Evolutionary conservation across 1,284 basidiomycete species (phyloP).

Genomic region (Naganishia sp.): DNA sequence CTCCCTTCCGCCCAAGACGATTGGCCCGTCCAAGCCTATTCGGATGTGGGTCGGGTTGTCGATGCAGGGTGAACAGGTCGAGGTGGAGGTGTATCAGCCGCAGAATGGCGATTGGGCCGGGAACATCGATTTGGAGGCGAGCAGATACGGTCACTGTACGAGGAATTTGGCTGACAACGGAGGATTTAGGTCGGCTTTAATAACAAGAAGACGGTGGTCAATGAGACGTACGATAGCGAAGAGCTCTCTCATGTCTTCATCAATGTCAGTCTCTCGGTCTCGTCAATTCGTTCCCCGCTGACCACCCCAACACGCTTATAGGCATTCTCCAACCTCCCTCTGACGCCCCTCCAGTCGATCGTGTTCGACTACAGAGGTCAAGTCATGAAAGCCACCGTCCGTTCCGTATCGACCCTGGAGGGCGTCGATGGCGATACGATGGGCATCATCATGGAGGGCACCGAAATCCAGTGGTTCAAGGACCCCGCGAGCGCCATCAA

Average conservation of each 20-base stretch:
- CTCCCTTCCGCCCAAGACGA: conserved; percentile 62
- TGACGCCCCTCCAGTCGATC: conserved; percentile 67
- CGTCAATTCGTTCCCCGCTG: too few species aligned
- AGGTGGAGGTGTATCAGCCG: conserved; percentile 66
- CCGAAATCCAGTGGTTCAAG: conserved; percentile 86
- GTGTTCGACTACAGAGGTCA: conserved; percentile 91
- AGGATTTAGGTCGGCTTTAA: conserved; percentile 64
- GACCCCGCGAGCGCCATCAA: conserved; percentile 78
- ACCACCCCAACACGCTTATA: conserved; percentile 52
- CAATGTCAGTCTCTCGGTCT: conserved; percentile 50
- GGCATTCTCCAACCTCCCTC: conserved; percentile 65
- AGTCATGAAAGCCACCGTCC: conserved; percentile 74
- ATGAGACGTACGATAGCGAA: conserved; percentile 76
- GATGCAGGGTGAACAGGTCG: conserved; percentile 70
- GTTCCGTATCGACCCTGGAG: conserved; percentile 62
- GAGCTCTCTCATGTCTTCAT: conserved; percentile 78
- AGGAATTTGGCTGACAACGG: conserved; percentile 9
- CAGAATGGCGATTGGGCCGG: conserved; percentile 70
- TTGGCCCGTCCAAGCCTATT: conserved; percentile 59
- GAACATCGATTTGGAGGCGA: conserved; percentile 70
- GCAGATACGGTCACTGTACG: conserved; percentile 29
- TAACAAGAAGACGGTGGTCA: conserved; percentile 64
- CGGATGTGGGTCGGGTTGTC: conserved; percentile 86
- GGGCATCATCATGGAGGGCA: conserved; percentile 86
- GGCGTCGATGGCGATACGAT: conserved; percentile 57